Evolutionary conservation across 805 yeast species (phyloP), one percentile per base, ranked within the genome.

Genomic region (Wickerhamiella shivajii): DNA sequence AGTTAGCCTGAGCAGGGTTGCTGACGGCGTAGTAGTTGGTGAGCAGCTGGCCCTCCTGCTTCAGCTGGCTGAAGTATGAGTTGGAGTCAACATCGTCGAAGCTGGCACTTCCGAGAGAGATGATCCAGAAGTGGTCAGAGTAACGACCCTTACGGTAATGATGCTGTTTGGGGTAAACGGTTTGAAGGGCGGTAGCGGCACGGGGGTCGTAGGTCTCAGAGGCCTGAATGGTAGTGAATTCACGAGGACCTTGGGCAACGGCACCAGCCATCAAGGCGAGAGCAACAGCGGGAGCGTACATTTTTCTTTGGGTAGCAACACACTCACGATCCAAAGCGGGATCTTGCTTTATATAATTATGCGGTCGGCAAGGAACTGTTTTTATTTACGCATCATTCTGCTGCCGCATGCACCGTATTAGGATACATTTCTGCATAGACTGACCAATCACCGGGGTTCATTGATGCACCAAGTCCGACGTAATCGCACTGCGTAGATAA

Each of bases 1-100:
- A 66, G 54, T 67, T 67, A 42, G 71, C 70, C 57, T 67, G 66
- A 5, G 72, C 66, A 37, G 71, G 70, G 46, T 64, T 69, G 34
- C 69, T 62, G 22, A 66, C 45, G 24, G 65, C 63, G 60, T 67
- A 66, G 58, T 67, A 66, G 60, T 67, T 67, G 51, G 53, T 56
- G 44, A 67, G 54, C 27, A 55, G 49, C 36, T 65, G 55, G 49
- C 71, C 73, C 36, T 61, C 47, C 43, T 54, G 36, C 18, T 64
- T 62, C 34, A 67, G 54, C 46, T 56, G 54, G 46, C 55, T 52
- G 44, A 67, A 50, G 34, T 63, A 65, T 6, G 56, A 50, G 46
- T 66, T 58, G 43, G 55, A 60, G 27, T 57, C 58, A 28, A 71
- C 72, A 44, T 66, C 67, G 44, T 62, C 65, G 50, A 50, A 66